Evolutionary conservation across 208 protist genomes (phyloP), one percentile per base, ranked within the genome.

Genomic region (Leishmania lainsoni): DNA sequence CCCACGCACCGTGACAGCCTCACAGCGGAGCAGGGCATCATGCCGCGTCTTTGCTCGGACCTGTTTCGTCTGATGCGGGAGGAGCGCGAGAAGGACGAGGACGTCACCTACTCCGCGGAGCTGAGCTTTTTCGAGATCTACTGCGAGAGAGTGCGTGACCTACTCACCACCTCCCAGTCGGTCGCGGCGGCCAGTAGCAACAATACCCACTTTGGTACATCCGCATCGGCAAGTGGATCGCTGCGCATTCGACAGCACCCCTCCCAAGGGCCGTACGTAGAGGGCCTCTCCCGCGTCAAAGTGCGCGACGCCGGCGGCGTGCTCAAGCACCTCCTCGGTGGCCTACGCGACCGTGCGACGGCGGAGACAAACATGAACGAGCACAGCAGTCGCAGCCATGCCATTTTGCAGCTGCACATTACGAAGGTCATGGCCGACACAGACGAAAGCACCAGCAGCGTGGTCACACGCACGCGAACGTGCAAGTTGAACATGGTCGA

Each of bases 351-450:
- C 49, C 85, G 96, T 22, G 87, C 81, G 45, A 98, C 97, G 5
- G 98, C 97, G 4, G 86, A 87, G 58, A 99, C 98, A 4, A 90
- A 93, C 49, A 99, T 99, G 97, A 99, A 99, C 84, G 93, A 98
- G 29, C 87, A 93, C 78, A 99, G 96, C 84, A 98, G 94, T 65
- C 93, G 98, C 49, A 99, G 98, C 45, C 98, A 99, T 86, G 98
- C 98, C 20, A 98, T 99, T 73, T 91, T 99, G 75, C 84, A 96
- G 75, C 87, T 99, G 63, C 90, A 97, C 48, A 89, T 99, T 68
- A 95, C 91, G 32, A 87, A 91, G 65, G 84, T 95, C 9, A 75
- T 86, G 17, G 81, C 87, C 5, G 80, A 83, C 29, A 61, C 81
- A 6, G 81, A 80, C 32, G 75, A 70, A 6, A 76, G 80, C 32